Conservation (phyloP, 495 filamentous ascomycete species). For the Podospora comata region DNA sequence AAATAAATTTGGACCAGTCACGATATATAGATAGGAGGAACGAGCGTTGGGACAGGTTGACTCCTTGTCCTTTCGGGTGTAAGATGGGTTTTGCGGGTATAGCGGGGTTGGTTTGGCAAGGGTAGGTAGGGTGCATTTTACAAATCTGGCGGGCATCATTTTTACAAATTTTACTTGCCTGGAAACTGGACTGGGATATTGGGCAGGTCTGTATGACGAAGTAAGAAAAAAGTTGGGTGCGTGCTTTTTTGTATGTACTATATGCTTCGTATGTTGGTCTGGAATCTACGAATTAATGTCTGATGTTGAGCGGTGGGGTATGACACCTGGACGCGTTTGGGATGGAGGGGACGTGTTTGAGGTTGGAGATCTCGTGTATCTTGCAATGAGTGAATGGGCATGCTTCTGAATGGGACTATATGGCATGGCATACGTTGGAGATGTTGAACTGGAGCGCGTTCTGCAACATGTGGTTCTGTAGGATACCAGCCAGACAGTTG, state of each 20-base stretch:
- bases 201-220: not conserved
- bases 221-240: conserved; percentile 1
- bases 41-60: not conserved
- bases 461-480: too few species aligned
- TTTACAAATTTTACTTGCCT: not conserved
- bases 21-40: not conserved
- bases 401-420: not conserved
- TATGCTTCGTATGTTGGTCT: not conserved
- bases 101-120: not conserved
- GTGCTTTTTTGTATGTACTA: not conserved
- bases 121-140: not conserved
- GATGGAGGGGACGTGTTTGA: not conserved
- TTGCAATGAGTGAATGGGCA: not conserved
- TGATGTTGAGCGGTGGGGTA: not conserved
- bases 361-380: not conserved
- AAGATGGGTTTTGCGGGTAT: conserved; percentile 4
- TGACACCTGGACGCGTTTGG: not conserved
- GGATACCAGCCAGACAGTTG: too few species aligned
- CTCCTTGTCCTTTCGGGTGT: not conserved
- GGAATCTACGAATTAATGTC: not conserved
- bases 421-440: too few species aligned
- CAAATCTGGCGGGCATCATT: not conserved
- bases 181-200: not conserved
- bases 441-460: too few species aligned
- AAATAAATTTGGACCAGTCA: conserved; percentile 31